Conservation (phyloP, 116 monocot genomes). For the Zostera marina region DNA sequence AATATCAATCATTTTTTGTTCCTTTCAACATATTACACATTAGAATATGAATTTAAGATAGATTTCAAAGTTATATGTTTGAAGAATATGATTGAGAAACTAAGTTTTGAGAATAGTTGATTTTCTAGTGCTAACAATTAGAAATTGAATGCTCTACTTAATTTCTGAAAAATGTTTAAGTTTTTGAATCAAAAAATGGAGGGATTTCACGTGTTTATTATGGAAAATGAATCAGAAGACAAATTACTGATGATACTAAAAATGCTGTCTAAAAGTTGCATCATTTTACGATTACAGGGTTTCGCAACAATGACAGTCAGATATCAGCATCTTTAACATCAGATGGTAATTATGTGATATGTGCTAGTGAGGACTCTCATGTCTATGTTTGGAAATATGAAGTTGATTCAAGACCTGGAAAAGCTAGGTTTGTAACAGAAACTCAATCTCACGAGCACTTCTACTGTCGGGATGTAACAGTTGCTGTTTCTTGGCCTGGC, state of each 20-base stretch:
- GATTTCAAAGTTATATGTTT: too few species aligned
- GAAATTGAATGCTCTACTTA: too few species aligned
- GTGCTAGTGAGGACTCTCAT: conserved; percentile 89
- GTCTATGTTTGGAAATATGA: conserved; percentile 85
- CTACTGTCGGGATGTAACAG: conserved; percentile 63
- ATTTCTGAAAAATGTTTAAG: too few species aligned
- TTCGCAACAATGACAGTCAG: conserved; percentile 87
- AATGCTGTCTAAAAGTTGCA: background rate
- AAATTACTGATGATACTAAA: background rate
- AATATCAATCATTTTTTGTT: background rate
- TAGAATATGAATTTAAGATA: too few species aligned
- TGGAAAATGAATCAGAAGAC: background rate
- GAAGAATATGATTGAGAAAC: too few species aligned
- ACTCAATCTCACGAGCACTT: conserved; percentile 75
- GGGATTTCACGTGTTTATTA: background rate
- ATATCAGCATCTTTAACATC: conserved; percentile 73
- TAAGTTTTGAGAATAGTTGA: too few species aligned
- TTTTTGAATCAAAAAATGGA: too few species aligned
- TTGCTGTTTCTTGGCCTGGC: conserved; percentile 68
- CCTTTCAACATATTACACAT: background rate
- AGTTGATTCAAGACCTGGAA: conserved; percentile 29
- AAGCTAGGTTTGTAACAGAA: conserved; percentile 17
- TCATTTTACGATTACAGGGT: conserved; percentile 33
- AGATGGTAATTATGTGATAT: conserved; percentile 70
- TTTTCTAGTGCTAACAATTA: too few species aligned